phyloP scores from a whole-genome alignment of 1,284 basidiomycete genomes.

The Fomitopsis pinicola region DNA sequence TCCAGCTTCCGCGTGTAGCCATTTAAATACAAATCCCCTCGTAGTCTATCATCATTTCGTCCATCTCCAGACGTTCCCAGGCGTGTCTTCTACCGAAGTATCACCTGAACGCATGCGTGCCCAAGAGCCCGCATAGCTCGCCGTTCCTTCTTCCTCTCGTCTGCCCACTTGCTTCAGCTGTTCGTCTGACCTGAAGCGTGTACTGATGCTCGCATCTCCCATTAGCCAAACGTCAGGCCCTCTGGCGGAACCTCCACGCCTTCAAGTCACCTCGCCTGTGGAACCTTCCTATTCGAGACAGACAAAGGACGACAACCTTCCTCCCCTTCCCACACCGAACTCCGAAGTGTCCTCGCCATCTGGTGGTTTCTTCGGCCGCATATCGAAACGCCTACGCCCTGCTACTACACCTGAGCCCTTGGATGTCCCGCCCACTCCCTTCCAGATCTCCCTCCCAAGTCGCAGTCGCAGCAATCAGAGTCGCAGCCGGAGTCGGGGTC shows the following conservation, averaged over 20 bases:
- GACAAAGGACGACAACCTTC: conserved; percentile 3
- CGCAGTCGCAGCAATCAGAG: not conserved
- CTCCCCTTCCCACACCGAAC: conserved; percentile 5
- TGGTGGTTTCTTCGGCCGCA: conserved; percentile 13
- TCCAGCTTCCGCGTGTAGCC: not conserved
- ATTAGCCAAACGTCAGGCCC: not conserved
- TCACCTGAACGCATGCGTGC: not conserved
- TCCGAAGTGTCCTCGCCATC: conserved; percentile 5
- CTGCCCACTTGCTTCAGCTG: not conserved
- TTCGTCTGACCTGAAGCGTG: not conserved
- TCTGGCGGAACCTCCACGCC: not conserved
- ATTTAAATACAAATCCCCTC: not conserved
- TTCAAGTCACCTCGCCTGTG: not conserved
- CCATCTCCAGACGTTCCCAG: not conserved
- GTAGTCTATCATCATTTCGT: not conserved
- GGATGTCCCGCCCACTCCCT: not conserved
- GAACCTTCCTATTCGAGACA: not conserved
- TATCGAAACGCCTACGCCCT: conserved; percentile 16
- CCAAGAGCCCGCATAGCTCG: not conserved
- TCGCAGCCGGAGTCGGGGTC: conserved; percentile 1
- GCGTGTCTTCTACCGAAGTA: not conserved
- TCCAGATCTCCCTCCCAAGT: conserved; percentile 1
- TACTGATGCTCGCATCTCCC: not conserved
- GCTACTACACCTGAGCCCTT: not conserved
- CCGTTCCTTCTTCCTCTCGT: not conserved